phyloP scores from a whole-genome alignment of 495 filamentous ascomycete genomes.

The Penicillium salamii region DNA sequence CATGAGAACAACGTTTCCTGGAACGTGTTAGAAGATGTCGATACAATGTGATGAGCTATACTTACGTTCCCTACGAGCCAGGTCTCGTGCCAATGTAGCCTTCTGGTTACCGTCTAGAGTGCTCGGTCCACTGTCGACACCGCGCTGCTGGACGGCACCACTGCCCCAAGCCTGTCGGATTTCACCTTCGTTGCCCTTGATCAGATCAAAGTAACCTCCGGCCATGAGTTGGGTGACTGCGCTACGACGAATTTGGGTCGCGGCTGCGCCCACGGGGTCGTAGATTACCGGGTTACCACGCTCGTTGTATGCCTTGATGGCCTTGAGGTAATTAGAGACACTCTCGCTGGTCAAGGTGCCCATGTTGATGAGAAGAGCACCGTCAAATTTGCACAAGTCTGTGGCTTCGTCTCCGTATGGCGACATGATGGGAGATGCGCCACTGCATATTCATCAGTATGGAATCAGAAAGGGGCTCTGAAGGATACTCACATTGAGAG shows the following conservation, averaged over 20 bases:
- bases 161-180: conserved; percentile 67
- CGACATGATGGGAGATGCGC: conserved; percentile 92
- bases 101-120: conserved; percentile 53
- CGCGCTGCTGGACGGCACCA: conserved; percentile 63
- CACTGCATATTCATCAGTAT: conserved; percentile 37
- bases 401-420: conserved; percentile 78
- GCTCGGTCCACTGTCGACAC: conserved; percentile 77
- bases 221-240: conserved; percentile 71
- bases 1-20: conserved; percentile 73
- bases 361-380: conserved; percentile 89
- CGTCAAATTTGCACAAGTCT: conserved; percentile 66
- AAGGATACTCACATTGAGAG: conserved; percentile 57
- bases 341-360: conserved; percentile 77
- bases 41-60: neutral
- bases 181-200: conserved; percentile 95
- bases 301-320: conserved; percentile 74
- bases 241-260: conserved; percentile 68
- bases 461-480: neutral
- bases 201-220: conserved; percentile 74
- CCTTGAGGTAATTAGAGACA: conserved; percentile 62
- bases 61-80: conserved; percentile 62
- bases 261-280: conserved; percentile 90
- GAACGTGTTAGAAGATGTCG: neutral
- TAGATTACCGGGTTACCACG: conserved; percentile 72
- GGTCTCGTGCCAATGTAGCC: conserved; percentile 55